Conservation (phyloP, 1,139 yeast genomes). For the Suhomyces maxii region DNA sequence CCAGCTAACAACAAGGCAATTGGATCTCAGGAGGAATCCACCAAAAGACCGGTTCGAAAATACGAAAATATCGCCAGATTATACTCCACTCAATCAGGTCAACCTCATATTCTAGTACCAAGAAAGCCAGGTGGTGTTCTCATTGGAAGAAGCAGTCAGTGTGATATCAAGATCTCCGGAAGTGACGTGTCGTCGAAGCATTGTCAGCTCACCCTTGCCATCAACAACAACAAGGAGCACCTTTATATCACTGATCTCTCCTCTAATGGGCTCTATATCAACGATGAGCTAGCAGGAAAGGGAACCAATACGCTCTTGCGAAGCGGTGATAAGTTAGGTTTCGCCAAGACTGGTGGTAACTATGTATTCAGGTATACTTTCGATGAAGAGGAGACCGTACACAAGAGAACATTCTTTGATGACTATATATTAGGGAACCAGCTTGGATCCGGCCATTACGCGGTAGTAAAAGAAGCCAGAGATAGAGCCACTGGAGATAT, state of each 20-base stretch:
- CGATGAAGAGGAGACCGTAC: constrained; percentile 20
- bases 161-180: constrained; percentile 57
- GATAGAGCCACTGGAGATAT: constrained; percentile 56
- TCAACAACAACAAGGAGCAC: constrained; percentile 38
- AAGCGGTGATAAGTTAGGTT: constrained; percentile 63
- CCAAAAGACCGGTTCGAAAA: constrained; percentile 22
- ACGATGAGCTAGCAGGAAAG: constrained; percentile 54
- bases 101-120: constrained; percentile 36
- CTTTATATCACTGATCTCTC: constrained; percentile 58
- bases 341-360: constrained; percentile 59
- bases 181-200: constrained; percentile 69
- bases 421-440: constrained; percentile 61
- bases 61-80: constrained; percentile 28
- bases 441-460: constrained; percentile 77
- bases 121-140: constrained; percentile 33
- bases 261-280: constrained; percentile 67
- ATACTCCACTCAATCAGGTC: constrained; percentile 31
- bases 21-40: not conserved
- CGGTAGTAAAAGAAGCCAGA: constrained; percentile 70
- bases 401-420: constrained; percentile 51
- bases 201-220: constrained; percentile 49
- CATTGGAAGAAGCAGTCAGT: constrained; percentile 63
- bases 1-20: constrained; percentile 1
- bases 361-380: constrained; percentile 54
- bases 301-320: constrained; percentile 45